Evolutionary conservation across 2,329 filamentous ascomycete species (phyloP).

Genomic region (Rosellinia necatrix): DNA sequence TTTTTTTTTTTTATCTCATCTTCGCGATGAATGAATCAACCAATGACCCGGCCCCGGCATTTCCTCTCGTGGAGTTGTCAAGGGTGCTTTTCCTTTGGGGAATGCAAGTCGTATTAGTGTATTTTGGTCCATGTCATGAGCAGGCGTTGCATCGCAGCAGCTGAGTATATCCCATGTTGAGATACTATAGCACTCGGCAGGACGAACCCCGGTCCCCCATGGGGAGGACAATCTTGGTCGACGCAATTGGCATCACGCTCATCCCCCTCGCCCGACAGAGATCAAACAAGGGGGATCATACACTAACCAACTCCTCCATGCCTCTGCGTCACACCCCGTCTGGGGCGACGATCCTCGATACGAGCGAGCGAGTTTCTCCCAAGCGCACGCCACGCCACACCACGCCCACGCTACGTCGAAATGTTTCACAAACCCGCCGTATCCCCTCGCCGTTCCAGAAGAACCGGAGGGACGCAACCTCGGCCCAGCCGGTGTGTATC

Average conservation of each 20-base stretch:
- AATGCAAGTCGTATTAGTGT: slow-evolving; percentile 9
- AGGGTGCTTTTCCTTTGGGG: not conserved
- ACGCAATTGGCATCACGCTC: not conserved
- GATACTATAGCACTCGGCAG: not conserved
- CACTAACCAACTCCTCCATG: too few species aligned
- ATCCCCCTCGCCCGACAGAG: not conserved
- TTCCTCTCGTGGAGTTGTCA: not conserved
- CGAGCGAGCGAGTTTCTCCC: too few species aligned
- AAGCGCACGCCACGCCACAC: too few species aligned
- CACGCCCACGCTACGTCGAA: too few species aligned
- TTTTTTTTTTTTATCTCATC: slow-evolving; percentile 1
- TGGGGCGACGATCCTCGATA: too few species aligned
- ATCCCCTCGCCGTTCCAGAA: too few species aligned
- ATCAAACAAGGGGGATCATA: not conserved
- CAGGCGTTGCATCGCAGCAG: slow-evolving; percentile 5
- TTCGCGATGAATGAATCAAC: slow-evolving; percentile 8
- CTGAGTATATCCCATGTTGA: not conserved
- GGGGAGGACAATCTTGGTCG: not conserved
- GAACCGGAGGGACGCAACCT: too few species aligned
- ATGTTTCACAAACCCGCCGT: too few species aligned
- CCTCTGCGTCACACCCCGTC: not conserved
- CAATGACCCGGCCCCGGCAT: not conserved
- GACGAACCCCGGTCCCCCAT: not conserved
- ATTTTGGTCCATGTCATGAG: not conserved
- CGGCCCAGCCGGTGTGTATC: too few species aligned